Percentiles rank a stretch among this genome's conserved stretches.
These are phyloP conservation scores for Fragilaria crotonensis DNA, from an alignment of 108 stramenopile species.

Conservation along the genomic window DNA sequence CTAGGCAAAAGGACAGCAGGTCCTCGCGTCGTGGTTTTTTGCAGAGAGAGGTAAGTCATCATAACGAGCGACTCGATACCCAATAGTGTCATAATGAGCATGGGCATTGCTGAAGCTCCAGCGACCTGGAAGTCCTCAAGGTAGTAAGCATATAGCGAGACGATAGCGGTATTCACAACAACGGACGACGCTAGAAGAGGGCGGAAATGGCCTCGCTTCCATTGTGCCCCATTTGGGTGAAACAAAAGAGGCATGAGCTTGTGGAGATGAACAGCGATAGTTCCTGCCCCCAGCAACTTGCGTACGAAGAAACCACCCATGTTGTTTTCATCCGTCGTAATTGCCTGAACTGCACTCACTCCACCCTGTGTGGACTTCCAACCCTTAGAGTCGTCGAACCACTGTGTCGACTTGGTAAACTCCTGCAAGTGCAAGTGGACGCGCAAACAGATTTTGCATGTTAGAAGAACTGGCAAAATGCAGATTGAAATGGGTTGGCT, in stretches of 20 bases:
- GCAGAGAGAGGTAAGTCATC: slow-evolving; percentile 21
- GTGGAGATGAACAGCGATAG: slow-evolving; percentile 59
- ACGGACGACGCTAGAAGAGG: slow-evolving; percentile 46
- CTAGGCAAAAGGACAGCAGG: slow-evolving; percentile 26
- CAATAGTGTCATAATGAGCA: slow-evolving; percentile 36
- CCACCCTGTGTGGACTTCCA: slow-evolving; percentile 86
- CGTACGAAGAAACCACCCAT: slow-evolving; percentile 85
- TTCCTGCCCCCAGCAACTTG: slow-evolving; percentile 72
- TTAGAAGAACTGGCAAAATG: background rate
- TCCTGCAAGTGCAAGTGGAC: no score
- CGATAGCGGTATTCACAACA: slow-evolving; percentile 47
- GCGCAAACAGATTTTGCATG: no score
- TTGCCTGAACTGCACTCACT: slow-evolving; percentile 53
- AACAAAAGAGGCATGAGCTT: slow-evolving; percentile 71
- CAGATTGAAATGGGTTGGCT: no score
- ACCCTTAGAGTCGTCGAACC: slow-evolving; percentile 62
- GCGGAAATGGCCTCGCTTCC: slow-evolving; percentile 67
- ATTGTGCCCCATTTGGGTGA: slow-evolving; percentile 67
- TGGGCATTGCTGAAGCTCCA: slow-evolving; percentile 46
- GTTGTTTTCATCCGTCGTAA: slow-evolving; percentile 81
- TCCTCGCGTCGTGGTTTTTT: slow-evolving; percentile 15
- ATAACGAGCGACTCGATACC: slow-evolving; percentile 61
- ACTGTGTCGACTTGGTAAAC: slow-evolving; percentile 73
- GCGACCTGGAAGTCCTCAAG: slow-evolving; percentile 48
- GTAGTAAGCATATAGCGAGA: slow-evolving; percentile 41